Evolutionary conservation across 768 basidiomycete genomes (phyloP), one percentile per base, ranked within the genome.

Genomic region (Boletus insuetus): DNA sequence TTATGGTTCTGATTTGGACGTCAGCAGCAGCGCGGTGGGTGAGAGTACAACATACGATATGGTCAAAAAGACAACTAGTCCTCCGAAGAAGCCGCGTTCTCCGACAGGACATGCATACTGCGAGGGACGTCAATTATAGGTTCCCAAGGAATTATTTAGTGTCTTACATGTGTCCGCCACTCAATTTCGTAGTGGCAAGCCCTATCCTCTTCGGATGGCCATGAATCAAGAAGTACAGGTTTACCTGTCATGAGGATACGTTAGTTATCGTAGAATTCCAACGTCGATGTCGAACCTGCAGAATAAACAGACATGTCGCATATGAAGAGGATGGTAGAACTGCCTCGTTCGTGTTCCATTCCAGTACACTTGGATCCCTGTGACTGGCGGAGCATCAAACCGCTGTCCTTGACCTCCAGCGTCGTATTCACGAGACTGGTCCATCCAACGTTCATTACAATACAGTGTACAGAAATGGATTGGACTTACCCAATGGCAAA

Each of bases 171-270:
- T 6, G 89, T 93, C 52, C 79, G 76, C 93, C 93, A 95, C 73
- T 94, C 91, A 38, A 95, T 72, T 54, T 88, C 81, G 66, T 86
- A 94, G 13, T 84, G 80, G 68, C 93, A 95, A n/a, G 82, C 83
- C 26, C 65, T 65, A 10, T 85, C 80, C 34, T 87, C 83, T 16
- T 82, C 79, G 10, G 74, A 74, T 9, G 83, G 82, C 22, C 92
- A 80, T 46, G 87, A 83, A 2, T 82, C 85, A 3, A 91, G 69
- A 5, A 94, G 76, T 16, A 72, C 63, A 8, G 84, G 83, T 43
- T 68, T 67, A 9, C 83, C 83, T 75, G 13, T 51, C 29, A 34
- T 0, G 40, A 45, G 20, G 38, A 26, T 34, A 17, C 24, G 16
- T 62, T 8, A 62, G 34, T 13, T 22, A 3, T 10, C 26, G 35